Evolutionary conservation across 2,329 filamentous ascomycete species (phyloP), one percentile per base, ranked within the genome.

Genomic region (Leptographium wingfieldii): DNA sequence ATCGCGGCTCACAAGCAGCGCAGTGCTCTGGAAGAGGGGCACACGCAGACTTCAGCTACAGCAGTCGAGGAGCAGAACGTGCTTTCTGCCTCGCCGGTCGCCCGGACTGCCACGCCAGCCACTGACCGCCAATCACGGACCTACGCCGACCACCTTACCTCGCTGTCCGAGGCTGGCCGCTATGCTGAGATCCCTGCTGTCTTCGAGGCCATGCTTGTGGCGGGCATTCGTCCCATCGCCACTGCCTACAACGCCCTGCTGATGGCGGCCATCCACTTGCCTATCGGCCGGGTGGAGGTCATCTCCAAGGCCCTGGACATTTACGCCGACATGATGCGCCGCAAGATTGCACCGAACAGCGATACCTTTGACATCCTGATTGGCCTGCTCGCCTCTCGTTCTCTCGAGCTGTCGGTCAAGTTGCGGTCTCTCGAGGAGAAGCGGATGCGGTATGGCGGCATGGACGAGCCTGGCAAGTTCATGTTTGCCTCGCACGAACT

Each of bases 291-390:
- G 72, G 87, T 87, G 59, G 88, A 95, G 74, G 84, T 94, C 58
- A 89, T 95, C 16, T 87, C 90, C 63, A 95, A 95, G 76, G 91
- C 90, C 5, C 80, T 97, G 58, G 92, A 96, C 74, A 88, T 99
- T 58, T 99, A 97, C 72, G 87, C 91, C 19, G 92, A 97, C 70
- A 97, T 99, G 94, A 84, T 96, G 66, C 85, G 87, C 65, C 87
- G 92, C 65, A 87, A 86, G 66, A 86, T 97, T 29, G 76, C 81
- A 25, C 92, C 92, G 9, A 87, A 96, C 70, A 84, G 85, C 59
- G 83, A 88, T 60, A 97, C 92, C 0, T 97, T 95, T 73, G 85
- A 90, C 69, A 91, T 91, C 40, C 78, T 99, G 22, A 88, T 99
- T 59, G 84, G 87, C 61, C 77, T 96, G 48, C 79, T 99, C 58